Evolutionary conservation across 345 rosid species (phyloP).

Genomic region (Corchorus olitorius): DNA sequence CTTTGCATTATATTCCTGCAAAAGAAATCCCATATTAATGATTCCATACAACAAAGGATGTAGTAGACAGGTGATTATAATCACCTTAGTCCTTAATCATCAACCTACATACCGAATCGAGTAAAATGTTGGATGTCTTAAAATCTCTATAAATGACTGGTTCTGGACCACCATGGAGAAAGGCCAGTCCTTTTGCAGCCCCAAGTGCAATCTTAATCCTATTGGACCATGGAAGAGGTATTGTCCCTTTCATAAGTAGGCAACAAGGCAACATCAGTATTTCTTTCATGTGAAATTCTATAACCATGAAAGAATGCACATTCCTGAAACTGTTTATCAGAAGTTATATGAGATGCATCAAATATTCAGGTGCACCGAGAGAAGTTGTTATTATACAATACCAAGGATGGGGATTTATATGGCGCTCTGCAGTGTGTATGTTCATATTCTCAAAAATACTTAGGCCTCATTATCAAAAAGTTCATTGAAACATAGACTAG

Average conservation of each 20-base stretch:
- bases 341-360: neutral
- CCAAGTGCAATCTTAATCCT: constrained; percentile 91
- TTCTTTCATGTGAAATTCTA: constrained; percentile 11
- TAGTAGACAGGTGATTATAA: neutral
- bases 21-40: constrained; percentile 23
- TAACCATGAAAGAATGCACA: neutral
- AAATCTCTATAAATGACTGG: constrained; percentile 98
- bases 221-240: constrained; percentile 83
- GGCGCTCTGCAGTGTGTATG: neutral
- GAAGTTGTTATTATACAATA: neutral
- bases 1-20: constrained; percentile 77
- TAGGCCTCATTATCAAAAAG: too few species aligned
- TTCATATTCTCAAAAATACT: too few species aligned
- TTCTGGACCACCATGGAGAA: constrained; percentile 87
- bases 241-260: constrained; percentile 53
- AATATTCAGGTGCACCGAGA: neutral
- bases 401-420: neutral
- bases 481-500: constrained; percentile 1
- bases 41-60: neutral
- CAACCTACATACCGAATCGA: constrained; percentile 69
- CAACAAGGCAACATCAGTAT: constrained; percentile 29
- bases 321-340: neutral
- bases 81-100: neutral
- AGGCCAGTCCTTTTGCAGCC: constrained; percentile 96
- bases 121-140: constrained; percentile 92